A percentile compares a stretch with the other conserved stretches of the same genome.
phyloP scores from a whole-genome alignment of 202 grass and related monocot genomes.

The Zoysia matrella region DNA sequence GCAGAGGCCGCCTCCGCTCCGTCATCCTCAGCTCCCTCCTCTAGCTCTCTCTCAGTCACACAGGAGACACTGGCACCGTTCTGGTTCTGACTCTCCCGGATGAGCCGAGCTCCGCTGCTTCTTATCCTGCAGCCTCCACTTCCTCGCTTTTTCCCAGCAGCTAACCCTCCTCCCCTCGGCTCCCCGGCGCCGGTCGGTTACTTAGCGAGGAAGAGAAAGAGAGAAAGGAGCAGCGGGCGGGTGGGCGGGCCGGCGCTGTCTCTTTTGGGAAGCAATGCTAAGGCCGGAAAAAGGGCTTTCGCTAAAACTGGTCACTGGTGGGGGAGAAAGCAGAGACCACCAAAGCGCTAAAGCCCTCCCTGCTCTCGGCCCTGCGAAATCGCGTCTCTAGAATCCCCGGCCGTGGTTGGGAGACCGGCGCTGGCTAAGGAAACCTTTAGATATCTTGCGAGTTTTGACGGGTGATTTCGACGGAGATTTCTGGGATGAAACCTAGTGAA shows the following conservation, averaged over 20 bases:
- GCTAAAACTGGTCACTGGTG: constrained; percentile 11
- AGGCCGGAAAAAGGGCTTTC: constrained; percentile 16
- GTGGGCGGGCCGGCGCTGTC: background rate
- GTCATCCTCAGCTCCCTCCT: constrained; percentile 22
- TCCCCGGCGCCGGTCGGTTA: background rate
- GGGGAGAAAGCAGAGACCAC: constrained; percentile 22
- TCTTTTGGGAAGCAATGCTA: constrained; percentile 14
- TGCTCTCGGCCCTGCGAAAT: too few relatives aligned
- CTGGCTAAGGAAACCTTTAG: background rate
- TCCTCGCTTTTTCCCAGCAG: constrained; percentile 21
- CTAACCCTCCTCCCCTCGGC: background rate
- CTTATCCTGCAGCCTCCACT: constrained; percentile 20
- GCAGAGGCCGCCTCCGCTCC: constrained; percentile 7
- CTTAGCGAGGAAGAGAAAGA: constrained; percentile 57
- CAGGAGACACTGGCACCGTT: background rate
- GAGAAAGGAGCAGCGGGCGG: background rate
- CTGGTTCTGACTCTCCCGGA: background rate
- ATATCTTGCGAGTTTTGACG: background rate
- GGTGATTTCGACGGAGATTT: background rate
- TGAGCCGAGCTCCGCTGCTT: background rate
- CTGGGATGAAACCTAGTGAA: background rate
- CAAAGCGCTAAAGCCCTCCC: constrained; percentile 42
- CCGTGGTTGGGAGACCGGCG: background rate
- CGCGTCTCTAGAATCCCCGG: background rate
- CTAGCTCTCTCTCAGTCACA: background rate